Evolutionary conservation across 1,284 basidiomycete species (phyloP), one percentile per base, ranked within the genome.

Genomic region (Ceratobasidium papillatum): DNA sequence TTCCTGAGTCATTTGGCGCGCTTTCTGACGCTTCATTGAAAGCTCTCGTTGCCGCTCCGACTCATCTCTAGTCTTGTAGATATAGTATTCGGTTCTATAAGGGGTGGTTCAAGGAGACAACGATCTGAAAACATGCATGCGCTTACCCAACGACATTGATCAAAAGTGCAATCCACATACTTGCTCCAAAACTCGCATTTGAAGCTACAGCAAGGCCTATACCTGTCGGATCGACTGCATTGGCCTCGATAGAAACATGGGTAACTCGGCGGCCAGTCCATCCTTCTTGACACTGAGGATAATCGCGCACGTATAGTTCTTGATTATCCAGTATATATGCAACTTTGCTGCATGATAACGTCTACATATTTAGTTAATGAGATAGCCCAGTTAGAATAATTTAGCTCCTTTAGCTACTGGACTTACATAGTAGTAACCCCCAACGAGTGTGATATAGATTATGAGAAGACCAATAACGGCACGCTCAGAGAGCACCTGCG

Each of bases 141-240:
- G 58, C 66, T 71, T 41, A 71, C 66, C 25, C 66, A 49, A 71
- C 27, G 25, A 25, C 25, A 59, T 71, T 52, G 17, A 71, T 59
- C 66, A 52, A 71, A 22, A 71, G 17, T 9, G 66, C 36, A 12
- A 71, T 54, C 66, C 66, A 71, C 27, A 58, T 58, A 30, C 38
- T 47, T 41, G 54, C 25, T 11, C 66, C 66, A 49, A 71, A 71
- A 1, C 4, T 30, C 17, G 22, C 19, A 14, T 41, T 36, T 1
- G 34, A 3, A n/a, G 34, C 36, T 4, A 54, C 66, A 32, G 66
- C 17, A n/a, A 58, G 2, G 19, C 19, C 52, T 27, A 71, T 25
- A n/a, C 19, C 54, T 12, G n/a, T 43, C 9, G 1, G 12, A 17
- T 45, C 41, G 34, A n/a, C 49, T 7, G 38, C 41, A 2, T 56